A percentile compares a stretch with the other conserved stretches of the same genome.
Evolutionary conservation across 805 yeast species (phyloP).

Genomic region (Pichia exigua): DNA sequence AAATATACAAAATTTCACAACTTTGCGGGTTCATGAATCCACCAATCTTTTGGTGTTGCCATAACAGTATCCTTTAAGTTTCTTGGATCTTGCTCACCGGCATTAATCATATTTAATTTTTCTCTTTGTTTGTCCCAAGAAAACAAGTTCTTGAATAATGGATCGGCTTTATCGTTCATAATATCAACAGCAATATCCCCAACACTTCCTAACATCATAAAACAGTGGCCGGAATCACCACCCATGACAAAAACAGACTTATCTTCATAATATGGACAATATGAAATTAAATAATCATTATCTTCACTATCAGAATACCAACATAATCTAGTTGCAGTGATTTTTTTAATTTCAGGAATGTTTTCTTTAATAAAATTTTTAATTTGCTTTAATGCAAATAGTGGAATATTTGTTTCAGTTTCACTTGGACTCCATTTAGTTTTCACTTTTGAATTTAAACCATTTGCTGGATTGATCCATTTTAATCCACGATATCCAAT

Average conservation of each 20-base stretch:
- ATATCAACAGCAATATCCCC: conserved; percentile 23
- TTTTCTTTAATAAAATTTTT: conserved; percentile 20
- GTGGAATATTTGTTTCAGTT: conserved; percentile 23
- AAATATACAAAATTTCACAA: conserved; percentile 4
- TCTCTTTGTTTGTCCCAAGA: conserved; percentile 24
- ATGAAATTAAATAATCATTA: conserved; percentile 30
- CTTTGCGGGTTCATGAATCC: conserved; percentile 9
- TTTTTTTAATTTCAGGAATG: conserved; percentile 22
- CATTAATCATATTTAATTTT: conserved; percentile 18
- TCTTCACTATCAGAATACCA: conserved; percentile 33
- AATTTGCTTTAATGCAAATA: conserved; percentile 21
- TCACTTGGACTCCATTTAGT: conserved; percentile 21
- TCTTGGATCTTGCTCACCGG: conserved; percentile 22
- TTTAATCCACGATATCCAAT: conserved; percentile 27
- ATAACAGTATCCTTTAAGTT: conserved; percentile 18
- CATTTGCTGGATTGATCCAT: conserved; percentile 22
- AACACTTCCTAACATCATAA: conserved; percentile 30
- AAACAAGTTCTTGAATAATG: conserved; percentile 15
- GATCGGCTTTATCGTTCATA: conserved; percentile 11
- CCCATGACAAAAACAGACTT: conserved; percentile 28
- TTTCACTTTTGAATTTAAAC: conserved; percentile 19
- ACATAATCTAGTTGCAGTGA: conserved; percentile 22
- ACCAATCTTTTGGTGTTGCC: conserved; percentile 23
- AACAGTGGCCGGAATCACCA: conserved; percentile 35
- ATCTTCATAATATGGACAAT: conserved; percentile 24